phyloP scores from a whole-genome alignment of 352 stramenopile species.

The Phytophthora cactorum region DNA sequence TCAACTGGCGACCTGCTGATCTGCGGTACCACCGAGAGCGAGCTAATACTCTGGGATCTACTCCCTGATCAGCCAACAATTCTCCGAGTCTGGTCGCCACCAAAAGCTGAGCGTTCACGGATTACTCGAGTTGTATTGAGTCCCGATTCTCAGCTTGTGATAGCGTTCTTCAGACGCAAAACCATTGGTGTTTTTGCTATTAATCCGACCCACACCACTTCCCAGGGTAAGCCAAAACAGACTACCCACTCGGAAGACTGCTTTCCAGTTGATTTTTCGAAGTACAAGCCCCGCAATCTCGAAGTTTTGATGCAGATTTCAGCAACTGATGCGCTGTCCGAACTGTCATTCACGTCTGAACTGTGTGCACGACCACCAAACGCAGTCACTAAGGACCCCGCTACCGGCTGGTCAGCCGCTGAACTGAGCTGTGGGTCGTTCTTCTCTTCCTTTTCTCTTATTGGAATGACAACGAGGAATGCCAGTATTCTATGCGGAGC shows the following conservation, averaged over 20 bases:
- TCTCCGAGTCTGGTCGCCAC: slow-evolving; percentile 21
- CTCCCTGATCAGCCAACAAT: slow-evolving; percentile 24
- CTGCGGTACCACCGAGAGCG: slow-evolving; percentile 41
- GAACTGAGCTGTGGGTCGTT: slow-evolving; percentile 34
- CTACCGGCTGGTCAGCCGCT: slow-evolving; percentile 12
- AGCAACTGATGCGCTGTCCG: slow-evolving; percentile 21
- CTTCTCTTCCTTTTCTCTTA: slow-evolving; percentile 29
- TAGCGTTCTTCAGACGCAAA: slow-evolving; percentile 40
- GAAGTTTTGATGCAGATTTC: slow-evolving; percentile 35
- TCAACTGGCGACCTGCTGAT: slow-evolving; percentile 30
- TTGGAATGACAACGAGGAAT: slow-evolving; percentile 12
- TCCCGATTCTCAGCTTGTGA: slow-evolving; percentile 33
- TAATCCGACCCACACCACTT: slow-evolving; percentile 9
- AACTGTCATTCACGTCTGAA: slow-evolving; percentile 26
- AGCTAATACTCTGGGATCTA: slow-evolving; percentile 45
- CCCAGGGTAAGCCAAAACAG: slow-evolving; percentile 16
- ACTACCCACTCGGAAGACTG: slow-evolving; percentile 42
- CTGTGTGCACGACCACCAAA: slow-evolving; percentile 26
- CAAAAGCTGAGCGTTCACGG: slow-evolving; percentile 34
- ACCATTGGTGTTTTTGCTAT: slow-evolving; percentile 3
- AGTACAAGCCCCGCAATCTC: slow-evolving; percentile 44
- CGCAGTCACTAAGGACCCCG: slow-evolving; percentile 18
- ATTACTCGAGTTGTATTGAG: slow-evolving; percentile 40
- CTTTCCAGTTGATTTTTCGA: slow-evolving; percentile 38
- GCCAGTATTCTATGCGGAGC: slow-evolving; percentile 35